Percentiles rank a stretch among this genome's conserved stretches.
phyloP scores from a whole-genome alignment of 2,329 filamentous ascomycete species.

The Macroventuria anomochaeta region DNA sequence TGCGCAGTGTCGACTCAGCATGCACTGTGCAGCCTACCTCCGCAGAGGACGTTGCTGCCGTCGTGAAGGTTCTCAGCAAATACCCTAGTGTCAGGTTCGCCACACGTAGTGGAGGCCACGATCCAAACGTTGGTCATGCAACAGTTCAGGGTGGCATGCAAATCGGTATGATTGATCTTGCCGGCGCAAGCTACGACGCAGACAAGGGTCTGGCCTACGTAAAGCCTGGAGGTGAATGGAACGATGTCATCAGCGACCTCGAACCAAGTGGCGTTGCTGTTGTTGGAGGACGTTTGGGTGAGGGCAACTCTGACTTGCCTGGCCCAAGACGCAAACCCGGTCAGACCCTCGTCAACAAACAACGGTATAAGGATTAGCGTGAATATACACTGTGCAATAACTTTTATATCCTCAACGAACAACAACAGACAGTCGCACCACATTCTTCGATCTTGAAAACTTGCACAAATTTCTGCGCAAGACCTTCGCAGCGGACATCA shows the following conservation, averaged over 20 bases:
- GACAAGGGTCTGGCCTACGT: constrained; percentile 47
- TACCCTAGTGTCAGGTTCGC: constrained; percentile 32
- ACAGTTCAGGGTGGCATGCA: constrained; percentile 48
- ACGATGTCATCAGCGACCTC: constrained; percentile 47
- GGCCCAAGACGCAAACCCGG: too few relatives aligned
- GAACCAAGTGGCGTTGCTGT: constrained; percentile 46
- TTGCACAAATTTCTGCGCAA: too few relatives aligned
- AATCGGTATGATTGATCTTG: constrained; percentile 46
- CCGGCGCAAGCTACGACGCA: constrained; percentile 46
- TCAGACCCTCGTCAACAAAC: too few relatives aligned
- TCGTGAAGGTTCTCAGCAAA: constrained; percentile 33
- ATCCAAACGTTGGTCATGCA: constrained; percentile 47
- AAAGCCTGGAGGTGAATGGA: constrained; percentile 51
- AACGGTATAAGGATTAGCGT: too few relatives aligned
- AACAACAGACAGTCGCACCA: too few relatives aligned
- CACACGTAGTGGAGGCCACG: constrained; percentile 45
- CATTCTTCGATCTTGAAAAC: too few relatives aligned
- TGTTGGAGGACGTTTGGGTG: constrained; percentile 32
- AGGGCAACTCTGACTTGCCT: background rate
- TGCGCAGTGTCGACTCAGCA: constrained; percentile 29
- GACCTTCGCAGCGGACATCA: too few relatives aligned
- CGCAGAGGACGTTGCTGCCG: constrained; percentile 33
- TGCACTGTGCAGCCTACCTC: constrained; percentile 35
- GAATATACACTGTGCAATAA: too few relatives aligned
- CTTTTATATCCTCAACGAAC: too few relatives aligned